Evolutionary conservation across 1,284 basidiomycete species (phyloP).

Genomic region (Inonotus obliquus): DNA sequence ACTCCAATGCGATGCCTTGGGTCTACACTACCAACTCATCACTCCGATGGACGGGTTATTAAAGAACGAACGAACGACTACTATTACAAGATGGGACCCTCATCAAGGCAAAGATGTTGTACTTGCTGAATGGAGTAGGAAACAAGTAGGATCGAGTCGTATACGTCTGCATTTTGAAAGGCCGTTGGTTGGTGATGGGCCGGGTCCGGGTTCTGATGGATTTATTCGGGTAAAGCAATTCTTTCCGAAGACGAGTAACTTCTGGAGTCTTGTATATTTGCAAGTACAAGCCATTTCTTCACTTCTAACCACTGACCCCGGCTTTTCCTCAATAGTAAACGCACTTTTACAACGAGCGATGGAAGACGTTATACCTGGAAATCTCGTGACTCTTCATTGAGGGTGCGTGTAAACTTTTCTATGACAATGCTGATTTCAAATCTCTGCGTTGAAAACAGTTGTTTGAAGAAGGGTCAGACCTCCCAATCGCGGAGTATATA

Average conservation of each 20-base stretch:
- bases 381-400: neutral
- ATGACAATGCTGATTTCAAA: too few species aligned
- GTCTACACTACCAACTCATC: neutral
- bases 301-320: neutral
- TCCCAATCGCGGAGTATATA: neutral
- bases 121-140: slow-evolving; percentile 4
- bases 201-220: neutral
- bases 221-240: neutral
- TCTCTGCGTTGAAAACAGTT: neutral
- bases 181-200: neutral
- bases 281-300: neutral
- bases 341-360: neutral
- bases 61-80: neutral
- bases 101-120: neutral
- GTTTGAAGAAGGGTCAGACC: neutral
- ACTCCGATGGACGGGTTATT: neutral
- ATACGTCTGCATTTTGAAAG: neutral
- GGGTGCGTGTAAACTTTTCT: neutral
- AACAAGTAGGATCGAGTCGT: neutral
- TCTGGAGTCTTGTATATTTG: neutral
- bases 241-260: neutral
- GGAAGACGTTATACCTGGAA: neutral
- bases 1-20: slow-evolving; percentile 4
- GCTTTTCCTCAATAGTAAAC: neutral
- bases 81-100: neutral